Base-by-base conservation (phyloP, 2,329 filamentous ascomycete genomes). In the Ceratocystis diversiconidia region DNA sequence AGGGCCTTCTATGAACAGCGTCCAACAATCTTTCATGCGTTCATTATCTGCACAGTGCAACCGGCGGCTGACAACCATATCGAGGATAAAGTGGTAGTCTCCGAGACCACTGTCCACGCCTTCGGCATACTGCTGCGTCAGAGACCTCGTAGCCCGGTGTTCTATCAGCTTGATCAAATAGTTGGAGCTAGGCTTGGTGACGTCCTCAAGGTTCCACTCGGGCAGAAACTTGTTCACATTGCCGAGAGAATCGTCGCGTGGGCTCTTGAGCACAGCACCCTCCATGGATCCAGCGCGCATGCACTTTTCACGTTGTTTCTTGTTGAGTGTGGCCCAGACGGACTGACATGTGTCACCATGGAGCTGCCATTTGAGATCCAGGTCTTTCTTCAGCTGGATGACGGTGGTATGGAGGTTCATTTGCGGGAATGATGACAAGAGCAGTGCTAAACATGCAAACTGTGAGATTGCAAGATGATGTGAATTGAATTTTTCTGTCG, bases 131-230 rank as follows among this genome's bases (percentile, higher is more conserved):
- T 78, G 76, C 1, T 75, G 68, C 1, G 62, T 28, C 2, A 78
- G 68, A 0, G 72, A 66, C 0, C 64, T 73, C 0, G 73, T 76
- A 44, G 74, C 74, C 5, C 77, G 73, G 44, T 76, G 69, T 28
- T 75, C 73, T 2, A 80, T 67, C 5, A 77, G 68, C 12, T 74
- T 70, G 1, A 79, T 70, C 3, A 79, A 65, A 1, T 65, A 72
- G n/a, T 78, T 72, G 0, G 77, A 73, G 1, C 69, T 70, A 0
- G 74, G 70, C 0, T 71, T 69, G 2, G 75, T 69, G 1, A 80
- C 70, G 28, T 80, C 76, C 6, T 70, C 72, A 0, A 80, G 65
- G 65, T 80, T 79, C 73, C 73, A 75, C 61, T 80, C 79, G 0
- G 78, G 76, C 0, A 76, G 69, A 1, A 79, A 57, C n/a, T 75